A percentile compares a stretch with the other conserved stretches of the same genome.
These are phyloP conservation scores for Alternaria triticimaculans DNA, from an alignment of 2,329 filamentous ascomycete species.

Conservation along the genomic window DNA sequence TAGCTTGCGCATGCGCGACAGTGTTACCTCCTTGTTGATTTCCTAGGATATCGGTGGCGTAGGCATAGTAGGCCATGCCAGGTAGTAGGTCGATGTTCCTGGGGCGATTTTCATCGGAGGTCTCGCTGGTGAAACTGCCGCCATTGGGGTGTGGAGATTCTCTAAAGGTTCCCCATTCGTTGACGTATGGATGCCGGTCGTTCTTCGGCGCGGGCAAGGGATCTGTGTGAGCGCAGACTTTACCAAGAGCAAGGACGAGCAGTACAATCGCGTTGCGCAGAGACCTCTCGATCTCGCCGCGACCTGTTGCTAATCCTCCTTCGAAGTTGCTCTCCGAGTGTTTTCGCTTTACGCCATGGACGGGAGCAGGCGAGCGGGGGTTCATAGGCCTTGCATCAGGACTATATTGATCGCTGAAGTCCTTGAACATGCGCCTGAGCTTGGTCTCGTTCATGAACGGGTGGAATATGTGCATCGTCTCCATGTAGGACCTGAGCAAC, in stretches of 20 bases:
- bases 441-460: constrained; percentile 66
- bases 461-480: constrained; percentile 68
- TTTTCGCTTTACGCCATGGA: constrained; percentile 40
- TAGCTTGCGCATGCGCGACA: constrained; percentile 82
- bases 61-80: constrained; percentile 86
- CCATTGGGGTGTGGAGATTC: constrained; percentile 49
- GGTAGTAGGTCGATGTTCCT: constrained; percentile 86
- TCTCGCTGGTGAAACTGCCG: constrained; percentile 44
- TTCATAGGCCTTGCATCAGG: constrained; percentile 32
- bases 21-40: constrained; percentile 79
- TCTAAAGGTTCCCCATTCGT: constrained; percentile 32
- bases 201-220: constrained; percentile 63
- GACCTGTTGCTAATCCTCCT: constrained; percentile 34
- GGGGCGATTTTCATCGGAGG: constrained; percentile 31
- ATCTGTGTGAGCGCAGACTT: constrained; percentile 69
- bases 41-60: constrained; percentile 85
- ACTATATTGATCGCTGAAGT: constrained; percentile 47
- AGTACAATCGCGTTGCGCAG: constrained; percentile 77
- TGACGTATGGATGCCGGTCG: constrained; percentile 44
- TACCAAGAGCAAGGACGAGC: constrained; percentile 83
- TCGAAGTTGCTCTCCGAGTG: constrained; percentile 38
- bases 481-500: constrained; percentile 63
- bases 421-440: constrained; percentile 61
- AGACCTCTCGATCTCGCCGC: constrained; percentile 36
- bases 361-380: constrained; percentile 31